These are phyloP conservation scores for Dipteronia dyeriana DNA, from an alignment of 345 rosid species.

Conservation along the genomic window DNA sequence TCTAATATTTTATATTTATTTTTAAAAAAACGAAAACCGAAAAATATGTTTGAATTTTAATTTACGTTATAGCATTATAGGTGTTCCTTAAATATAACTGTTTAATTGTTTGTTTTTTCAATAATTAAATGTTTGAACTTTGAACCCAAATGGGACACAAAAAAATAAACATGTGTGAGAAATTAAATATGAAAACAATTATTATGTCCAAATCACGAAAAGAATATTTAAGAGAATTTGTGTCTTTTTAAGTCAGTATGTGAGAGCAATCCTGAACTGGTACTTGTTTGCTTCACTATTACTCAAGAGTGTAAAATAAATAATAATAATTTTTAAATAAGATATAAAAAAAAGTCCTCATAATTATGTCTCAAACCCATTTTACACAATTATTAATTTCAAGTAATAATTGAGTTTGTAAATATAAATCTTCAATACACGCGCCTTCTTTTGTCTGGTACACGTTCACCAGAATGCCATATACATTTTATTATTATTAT, in stretches of 20 bases:
- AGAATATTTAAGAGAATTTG: neutral
- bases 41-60: too few species aligned
- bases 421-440: neutral
- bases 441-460: neutral
- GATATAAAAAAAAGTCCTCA: constrained; percentile 10
- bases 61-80: too few species aligned
- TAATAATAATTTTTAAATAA: neutral
- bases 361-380: constrained; percentile 23
- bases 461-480: neutral
- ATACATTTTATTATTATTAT: neutral
- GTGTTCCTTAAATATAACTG: too few species aligned
- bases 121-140: too few species aligned
- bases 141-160: neutral
- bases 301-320: constrained; percentile 13
- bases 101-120: too few species aligned
- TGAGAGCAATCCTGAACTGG: neutral
- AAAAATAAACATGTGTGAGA: neutral
- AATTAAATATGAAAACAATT: neutral
- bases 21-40: too few species aligned
- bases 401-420: neutral
- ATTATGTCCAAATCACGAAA: neutral
- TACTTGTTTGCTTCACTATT: constrained; percentile 20
- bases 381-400: constrained; percentile 1
- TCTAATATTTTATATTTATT: too few species aligned
- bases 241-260: neutral